Evolutionary conservation across 352 stramenopile genomes (phyloP).

Genomic region (Phytophthora pini): DNA sequence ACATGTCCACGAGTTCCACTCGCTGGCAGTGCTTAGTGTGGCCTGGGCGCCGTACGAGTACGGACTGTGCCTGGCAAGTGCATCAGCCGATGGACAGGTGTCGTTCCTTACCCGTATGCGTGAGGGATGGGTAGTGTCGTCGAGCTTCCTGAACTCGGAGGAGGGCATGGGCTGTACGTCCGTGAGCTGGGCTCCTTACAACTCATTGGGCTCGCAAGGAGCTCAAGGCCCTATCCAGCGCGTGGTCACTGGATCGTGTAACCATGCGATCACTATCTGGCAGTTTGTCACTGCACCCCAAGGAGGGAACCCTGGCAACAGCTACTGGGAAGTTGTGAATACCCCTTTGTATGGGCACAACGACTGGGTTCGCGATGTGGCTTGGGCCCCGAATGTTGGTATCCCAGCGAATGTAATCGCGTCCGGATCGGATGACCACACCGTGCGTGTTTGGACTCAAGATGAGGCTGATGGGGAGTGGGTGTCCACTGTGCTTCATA

Average conservation of each 20-base stretch:
- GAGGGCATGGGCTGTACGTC: slow-evolving; percentile 77
- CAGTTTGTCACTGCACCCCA: slow-evolving; percentile 49
- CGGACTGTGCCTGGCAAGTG: slow-evolving; percentile 78
- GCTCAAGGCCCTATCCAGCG: slow-evolving; percentile 69
- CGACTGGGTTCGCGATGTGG: slow-evolving; percentile 87
- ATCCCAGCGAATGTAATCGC: slow-evolving; percentile 85
- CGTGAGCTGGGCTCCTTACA: slow-evolving; percentile 90
- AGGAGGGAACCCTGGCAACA: slow-evolving; percentile 25
- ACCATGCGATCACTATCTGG: slow-evolving; percentile 71
- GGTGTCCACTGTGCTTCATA: slow-evolving; percentile 68
- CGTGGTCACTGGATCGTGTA: slow-evolving; percentile 76
- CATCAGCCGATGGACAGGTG: slow-evolving; percentile 83
- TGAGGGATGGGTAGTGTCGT: slow-evolving; percentile 83
- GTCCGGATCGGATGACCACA: slow-evolving; percentile 85
- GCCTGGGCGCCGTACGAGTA: slow-evolving; percentile 90
- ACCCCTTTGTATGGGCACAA: slow-evolving; percentile 64
- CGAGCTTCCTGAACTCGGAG: slow-evolving; percentile 78
- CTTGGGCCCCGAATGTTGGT: slow-evolving; percentile 84
- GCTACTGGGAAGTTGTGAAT: slow-evolving; percentile 48
- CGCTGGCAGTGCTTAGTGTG: slow-evolving; percentile 79
- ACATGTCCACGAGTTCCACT: slow-evolving; percentile 78
- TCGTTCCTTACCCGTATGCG: slow-evolving; percentile 84
- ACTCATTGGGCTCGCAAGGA: slow-evolving; percentile 81
- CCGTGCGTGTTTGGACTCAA: slow-evolving; percentile 83
- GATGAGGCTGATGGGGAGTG: slow-evolving; percentile 67